Evolutionary conservation across 257 asterid species (phyloP).

Genomic region (Nemophila menziesii): DNA sequence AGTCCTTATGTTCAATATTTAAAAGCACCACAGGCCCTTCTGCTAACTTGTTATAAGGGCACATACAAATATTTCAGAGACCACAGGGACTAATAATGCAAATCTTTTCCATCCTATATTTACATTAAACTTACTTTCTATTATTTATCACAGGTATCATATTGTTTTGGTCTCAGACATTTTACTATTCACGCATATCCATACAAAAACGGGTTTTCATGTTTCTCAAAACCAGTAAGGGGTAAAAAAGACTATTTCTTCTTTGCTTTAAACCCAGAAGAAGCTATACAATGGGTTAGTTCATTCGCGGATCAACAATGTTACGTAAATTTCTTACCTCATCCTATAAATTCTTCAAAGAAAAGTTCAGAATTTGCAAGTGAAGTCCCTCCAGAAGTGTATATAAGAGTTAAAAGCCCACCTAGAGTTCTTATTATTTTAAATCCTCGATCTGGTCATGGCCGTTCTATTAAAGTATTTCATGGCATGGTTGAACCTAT

Average conservation of each 20-base stretch:
- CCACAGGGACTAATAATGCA: no score
- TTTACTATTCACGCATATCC: constrained; percentile 94
- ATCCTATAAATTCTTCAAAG: constrained; percentile 67
- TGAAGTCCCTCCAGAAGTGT: constrained; percentile 79
- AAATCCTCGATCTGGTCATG: constrained; percentile 95
- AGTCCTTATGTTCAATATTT: no score
- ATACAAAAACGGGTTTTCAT: constrained; percentile 37
- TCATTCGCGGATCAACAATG: constrained; percentile 97
- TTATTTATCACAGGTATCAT: constrained; percentile 58
- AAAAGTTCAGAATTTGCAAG: constrained; percentile 52
- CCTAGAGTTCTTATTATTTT: constrained; percentile 92
- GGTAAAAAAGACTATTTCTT: constrained; percentile 74
- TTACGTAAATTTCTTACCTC: constrained; percentile 82
- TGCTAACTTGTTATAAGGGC: no score
- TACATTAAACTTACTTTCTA: constrained; percentile 1
- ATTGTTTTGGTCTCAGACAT: constrained; percentile 76
- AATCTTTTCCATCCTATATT: no score
- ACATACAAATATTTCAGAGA: no score
- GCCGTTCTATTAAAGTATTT: constrained; percentile 92
- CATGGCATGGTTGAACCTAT: constrained; percentile 83
- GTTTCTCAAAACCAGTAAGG: constrained; percentile 52
- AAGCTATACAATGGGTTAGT: constrained; percentile 89
- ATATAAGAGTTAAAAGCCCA: constrained; percentile 67
- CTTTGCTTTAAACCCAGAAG: constrained; percentile 69
- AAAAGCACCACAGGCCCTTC: no score